A percentile compares a stretch with the other conserved stretches of the same genome.
phyloP scores from a whole-genome alignment of 345 rosid species.

The Eutrema heterophyllum region DNA sequence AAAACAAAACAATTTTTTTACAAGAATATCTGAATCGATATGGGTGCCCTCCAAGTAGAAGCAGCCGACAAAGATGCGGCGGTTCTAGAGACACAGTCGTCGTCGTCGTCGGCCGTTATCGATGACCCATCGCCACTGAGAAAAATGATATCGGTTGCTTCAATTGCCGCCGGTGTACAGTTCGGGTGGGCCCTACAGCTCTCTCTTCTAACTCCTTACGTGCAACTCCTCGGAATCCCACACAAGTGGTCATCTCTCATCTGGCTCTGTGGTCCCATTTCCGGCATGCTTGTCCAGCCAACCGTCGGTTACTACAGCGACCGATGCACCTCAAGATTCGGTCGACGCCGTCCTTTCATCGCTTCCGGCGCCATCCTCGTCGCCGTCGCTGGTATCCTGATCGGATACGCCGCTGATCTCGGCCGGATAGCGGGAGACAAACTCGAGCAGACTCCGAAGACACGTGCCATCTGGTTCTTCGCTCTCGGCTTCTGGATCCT shows the following conservation, averaged over 20 bases:
- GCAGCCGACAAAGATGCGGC: too few species aligned
- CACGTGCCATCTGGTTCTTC: background rate
- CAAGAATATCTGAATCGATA: background rate
- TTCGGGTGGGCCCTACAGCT: conserved; percentile 93
- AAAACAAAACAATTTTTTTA: too few species aligned
- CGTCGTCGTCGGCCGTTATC: background rate
- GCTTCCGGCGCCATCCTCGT: conserved; percentile 47
- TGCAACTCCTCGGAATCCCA: conserved; percentile 75
- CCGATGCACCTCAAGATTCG: conserved; percentile 56
- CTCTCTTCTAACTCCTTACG: conserved; percentile 75
- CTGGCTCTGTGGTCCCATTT: conserved; percentile 67
- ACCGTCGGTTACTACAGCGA: conserved; percentile 79
- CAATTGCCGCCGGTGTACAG: conserved; percentile 85
- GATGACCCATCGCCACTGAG: conserved; percentile 16
- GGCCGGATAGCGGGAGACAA: conserved; percentile 39
- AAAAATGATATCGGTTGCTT: conserved; percentile 56
- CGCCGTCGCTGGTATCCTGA: conserved; percentile 51
- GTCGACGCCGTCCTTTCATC: conserved; percentile 87
- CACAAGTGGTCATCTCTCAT: conserved; percentile 78
- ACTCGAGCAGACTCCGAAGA: background rate
- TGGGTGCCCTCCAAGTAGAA: background rate
- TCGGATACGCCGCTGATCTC: conserved; percentile 75
- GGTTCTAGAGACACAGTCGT: background rate
- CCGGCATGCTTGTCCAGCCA: conserved; percentile 61
- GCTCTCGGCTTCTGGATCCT: conserved; percentile 18